phyloP scores from a whole-genome alignment of 495 filamentous ascomycete species.

The Thermochaetoides thermophila region DNA sequence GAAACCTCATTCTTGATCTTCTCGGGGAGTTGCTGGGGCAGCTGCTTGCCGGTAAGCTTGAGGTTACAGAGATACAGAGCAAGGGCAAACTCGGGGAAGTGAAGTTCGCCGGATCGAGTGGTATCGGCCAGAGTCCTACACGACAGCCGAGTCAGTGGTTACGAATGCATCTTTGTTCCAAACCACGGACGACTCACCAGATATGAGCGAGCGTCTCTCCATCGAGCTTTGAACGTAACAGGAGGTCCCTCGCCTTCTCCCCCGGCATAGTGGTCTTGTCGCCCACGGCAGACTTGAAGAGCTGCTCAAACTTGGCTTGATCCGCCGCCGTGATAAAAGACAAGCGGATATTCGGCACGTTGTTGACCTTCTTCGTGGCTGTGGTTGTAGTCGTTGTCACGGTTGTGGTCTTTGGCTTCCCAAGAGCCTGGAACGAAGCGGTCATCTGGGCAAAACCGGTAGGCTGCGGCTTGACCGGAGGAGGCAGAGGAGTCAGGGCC shows the following conservation, averaged over 20 bases:
- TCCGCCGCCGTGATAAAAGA: conserved; percentile 93
- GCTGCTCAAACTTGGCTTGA: conserved; percentile 93
- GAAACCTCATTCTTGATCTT: conserved; percentile 91
- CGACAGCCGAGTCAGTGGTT: background rate
- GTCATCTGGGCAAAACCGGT: conserved; percentile 72
- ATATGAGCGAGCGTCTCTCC: conserved; percentile 74
- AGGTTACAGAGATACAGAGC: conserved; percentile 99
- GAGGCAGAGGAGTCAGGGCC: conserved; percentile 22
- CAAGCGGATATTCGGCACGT: conserved; percentile 88
- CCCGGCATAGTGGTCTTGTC: conserved; percentile 76
- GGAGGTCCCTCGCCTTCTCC: conserved; percentile 77
- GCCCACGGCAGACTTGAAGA: conserved; percentile 92
- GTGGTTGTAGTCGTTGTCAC: conserved; percentile 36
- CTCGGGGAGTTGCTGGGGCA: conserved; percentile 66
- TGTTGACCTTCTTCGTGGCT: conserved; percentile 33
- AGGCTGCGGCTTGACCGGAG: conserved; percentile 47
- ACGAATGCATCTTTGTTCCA: background rate
- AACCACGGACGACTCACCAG: conserved; percentile 40
- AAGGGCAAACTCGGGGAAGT: conserved; percentile 95
- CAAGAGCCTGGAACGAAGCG: conserved; percentile 72
- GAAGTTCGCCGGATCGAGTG: conserved; percentile 86
- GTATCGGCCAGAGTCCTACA: conserved; percentile 85
- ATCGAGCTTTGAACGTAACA: conserved; percentile 73
- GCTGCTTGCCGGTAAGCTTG: conserved; percentile 67
- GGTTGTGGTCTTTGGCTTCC: too few relatives aligned